Conservation (phyloP, 208 protist genomes). For the Trypanosoma congolense region DNA sequence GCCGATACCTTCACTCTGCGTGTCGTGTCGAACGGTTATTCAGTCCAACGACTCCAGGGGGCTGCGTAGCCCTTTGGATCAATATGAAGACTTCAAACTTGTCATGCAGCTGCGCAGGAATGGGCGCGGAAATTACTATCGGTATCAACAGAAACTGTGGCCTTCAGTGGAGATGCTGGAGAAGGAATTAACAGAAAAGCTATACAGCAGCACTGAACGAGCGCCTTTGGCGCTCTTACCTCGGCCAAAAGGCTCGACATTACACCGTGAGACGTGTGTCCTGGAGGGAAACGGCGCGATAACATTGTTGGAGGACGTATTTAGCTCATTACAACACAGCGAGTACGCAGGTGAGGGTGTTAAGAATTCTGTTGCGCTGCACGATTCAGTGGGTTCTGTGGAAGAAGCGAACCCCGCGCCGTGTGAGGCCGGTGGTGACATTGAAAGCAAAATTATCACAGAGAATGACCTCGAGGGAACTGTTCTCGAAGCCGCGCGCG, state of each 20-base stretch:
- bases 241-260: conserved; percentile 11
- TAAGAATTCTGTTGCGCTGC: conserved; percentile 5
- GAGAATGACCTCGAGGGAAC: conserved; percentile 46
- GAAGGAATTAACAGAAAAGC: conserved; percentile 39
- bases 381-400: neutral
- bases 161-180: conserved; percentile 62
- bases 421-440: conserved; percentile 22
- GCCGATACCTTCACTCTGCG: neutral
- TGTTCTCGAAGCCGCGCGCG: conserved; percentile 42
- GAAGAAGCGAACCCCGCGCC: conserved; percentile 11
- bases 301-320: conserved; percentile 35
- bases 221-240: conserved; percentile 53
- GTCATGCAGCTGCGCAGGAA: conserved; percentile 41
- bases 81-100: conserved; percentile 48
- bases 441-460: conserved; percentile 53
- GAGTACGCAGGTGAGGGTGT: neutral
- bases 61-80: conserved; percentile 56
- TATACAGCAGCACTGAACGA: conserved; percentile 67
- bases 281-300: conserved; percentile 46
- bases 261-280: conserved; percentile 18
- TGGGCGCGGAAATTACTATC: conserved; percentile 73
- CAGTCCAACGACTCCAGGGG: conserved; percentile 42
- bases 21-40: conserved; percentile 27
- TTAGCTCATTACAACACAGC: conserved; percentile 1
- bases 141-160: conserved; percentile 77